A percentile compares a stretch with the other conserved stretches of the same genome.
Evolutionary conservation across 23 red algal species (phyloP).

Genomic region (Cyanidium caldarium): DNA sequence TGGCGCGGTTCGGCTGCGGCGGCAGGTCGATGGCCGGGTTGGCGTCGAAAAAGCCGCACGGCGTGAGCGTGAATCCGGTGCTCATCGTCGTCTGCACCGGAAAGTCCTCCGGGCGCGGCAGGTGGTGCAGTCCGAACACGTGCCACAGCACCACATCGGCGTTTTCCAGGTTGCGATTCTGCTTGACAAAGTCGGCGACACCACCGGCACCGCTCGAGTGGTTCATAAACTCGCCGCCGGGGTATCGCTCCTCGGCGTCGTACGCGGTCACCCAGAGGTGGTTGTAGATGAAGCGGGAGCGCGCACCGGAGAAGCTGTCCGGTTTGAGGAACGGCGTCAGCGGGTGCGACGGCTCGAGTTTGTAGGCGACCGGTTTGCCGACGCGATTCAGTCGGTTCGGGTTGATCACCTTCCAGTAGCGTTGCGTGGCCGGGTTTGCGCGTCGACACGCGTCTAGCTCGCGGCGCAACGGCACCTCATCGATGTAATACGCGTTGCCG

Average conservation of each 20-base stretch:
- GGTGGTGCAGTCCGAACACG: conserved; percentile 49
- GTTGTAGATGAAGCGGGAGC: conserved; percentile 29
- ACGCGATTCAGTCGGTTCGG: conserved; percentile 20
- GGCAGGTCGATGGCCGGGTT: conserved; percentile 55
- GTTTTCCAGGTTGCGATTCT: conserved; percentile 32
- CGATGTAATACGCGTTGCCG: conserved; percentile 2
- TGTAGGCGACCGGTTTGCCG: conserved; percentile 43
- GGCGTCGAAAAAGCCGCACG: conserved; percentile 40
- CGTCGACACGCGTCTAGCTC: not conserved
- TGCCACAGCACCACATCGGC: conserved; percentile 59
- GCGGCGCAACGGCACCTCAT: not conserved
- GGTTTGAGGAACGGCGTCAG: conserved; percentile 19
- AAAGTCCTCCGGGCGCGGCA: conserved; percentile 68
- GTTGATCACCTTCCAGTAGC: conserved; percentile 41
- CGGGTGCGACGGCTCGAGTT: conserved; percentile 32
- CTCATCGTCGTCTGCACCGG: conserved; percentile 45
- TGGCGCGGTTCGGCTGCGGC: no score
- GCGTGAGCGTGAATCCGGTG: conserved; percentile 47
- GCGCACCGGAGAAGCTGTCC: conserved; percentile 23
- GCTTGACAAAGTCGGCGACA: conserved; percentile 9
- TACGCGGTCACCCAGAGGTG: conserved; percentile 61
- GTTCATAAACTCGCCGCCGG: conserved; percentile 49
- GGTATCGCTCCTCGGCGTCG: conserved; percentile 29
- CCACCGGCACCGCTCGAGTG: conserved; percentile 30
- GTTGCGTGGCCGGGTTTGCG: conserved; percentile 12